phyloP scores from a whole-genome alignment of 352 stramenopile genomes.

The Phytophthora chlamydospora region DNA sequence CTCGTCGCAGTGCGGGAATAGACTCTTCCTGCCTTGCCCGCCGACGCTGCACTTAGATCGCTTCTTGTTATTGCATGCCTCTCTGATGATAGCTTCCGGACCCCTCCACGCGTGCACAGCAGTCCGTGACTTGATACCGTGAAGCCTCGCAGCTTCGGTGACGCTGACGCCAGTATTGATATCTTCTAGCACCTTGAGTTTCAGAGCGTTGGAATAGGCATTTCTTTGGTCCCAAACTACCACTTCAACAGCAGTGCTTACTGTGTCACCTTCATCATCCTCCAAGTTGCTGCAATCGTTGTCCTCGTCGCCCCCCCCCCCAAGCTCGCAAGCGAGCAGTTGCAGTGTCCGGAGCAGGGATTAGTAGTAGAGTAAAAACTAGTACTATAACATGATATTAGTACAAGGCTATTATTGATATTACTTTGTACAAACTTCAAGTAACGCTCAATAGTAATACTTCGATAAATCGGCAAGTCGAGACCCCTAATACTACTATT shows the following conservation, averaged over 20 bases:
- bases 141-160: conserved; percentile 1
- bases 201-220: no score
- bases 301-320: neutral
- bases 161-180: neutral
- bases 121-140: conserved; percentile 3
- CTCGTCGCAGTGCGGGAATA: neutral
- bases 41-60: conserved; percentile 5
- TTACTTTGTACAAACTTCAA: no score
- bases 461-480: no score
- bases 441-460: no score
- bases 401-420: no score
- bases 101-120: neutral
- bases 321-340: conserved; percentile 1
- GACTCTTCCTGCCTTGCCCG: neutral
- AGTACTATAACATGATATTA: no score
- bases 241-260: neutral
- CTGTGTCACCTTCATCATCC: neutral
- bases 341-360: no score
- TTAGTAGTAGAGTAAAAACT: no score
- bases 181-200: no score
- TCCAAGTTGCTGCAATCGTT: neutral
- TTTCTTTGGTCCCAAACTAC: neutral
- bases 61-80: conserved; percentile 4
- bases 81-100: neutral
- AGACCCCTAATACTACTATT: no score